Conservation (phyloP, 2,329 filamentous ascomycete species). For the Aspergillus ochraceoroseus region DNA sequence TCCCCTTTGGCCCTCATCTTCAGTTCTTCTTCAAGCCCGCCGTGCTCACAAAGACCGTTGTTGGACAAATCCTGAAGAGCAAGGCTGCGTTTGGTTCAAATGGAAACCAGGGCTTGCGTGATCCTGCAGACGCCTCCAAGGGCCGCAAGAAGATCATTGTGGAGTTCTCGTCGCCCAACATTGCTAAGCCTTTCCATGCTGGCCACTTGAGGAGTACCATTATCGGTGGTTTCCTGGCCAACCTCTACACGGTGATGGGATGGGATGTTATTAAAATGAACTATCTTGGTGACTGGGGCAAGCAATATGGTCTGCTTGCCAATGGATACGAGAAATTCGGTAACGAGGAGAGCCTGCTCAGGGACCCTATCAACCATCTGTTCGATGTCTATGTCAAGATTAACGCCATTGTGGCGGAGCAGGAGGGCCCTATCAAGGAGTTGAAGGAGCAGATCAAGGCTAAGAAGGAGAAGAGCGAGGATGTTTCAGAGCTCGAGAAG, state of each 20-base stretch:
- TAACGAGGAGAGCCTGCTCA: conserved; percentile 54
- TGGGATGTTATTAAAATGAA: conserved; percentile 62
- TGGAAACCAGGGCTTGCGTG: conserved; percentile 53
- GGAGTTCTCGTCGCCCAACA: conserved; percentile 64
- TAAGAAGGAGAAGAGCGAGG: conserved; percentile 48
- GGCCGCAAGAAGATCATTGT: conserved; percentile 58
- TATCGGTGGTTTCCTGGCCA: conserved; percentile 61
- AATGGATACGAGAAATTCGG: conserved; percentile 60
- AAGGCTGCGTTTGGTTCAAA: conserved; percentile 58
- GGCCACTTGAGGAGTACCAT: conserved; percentile 63
- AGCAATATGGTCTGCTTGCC: conserved; percentile 61
- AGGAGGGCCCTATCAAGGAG: conserved; percentile 55
- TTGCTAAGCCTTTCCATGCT: conserved; percentile 63
- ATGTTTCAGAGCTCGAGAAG: conserved; percentile 47
- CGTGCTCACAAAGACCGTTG: conserved; percentile 53
- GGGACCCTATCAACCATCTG: conserved; percentile 60
- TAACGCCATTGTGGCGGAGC: conserved; percentile 52
- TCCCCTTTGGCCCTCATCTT: conserved; percentile 55
- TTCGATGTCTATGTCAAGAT: conserved; percentile 64
- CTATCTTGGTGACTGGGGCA: conserved; percentile 65
- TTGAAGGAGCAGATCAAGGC: conserved; percentile 49
- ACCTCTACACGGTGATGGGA: conserved; percentile 57
- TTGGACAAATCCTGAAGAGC: conserved; percentile 57
- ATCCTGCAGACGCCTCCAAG: conserved; percentile 53
- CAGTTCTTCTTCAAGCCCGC: conserved; percentile 62